Percentiles rank a stretch among this genome's conserved stretches.
phyloP scores from a whole-genome alignment of 2,329 filamentous ascomycete species.

The Plenodomus lindquistii region DNA sequence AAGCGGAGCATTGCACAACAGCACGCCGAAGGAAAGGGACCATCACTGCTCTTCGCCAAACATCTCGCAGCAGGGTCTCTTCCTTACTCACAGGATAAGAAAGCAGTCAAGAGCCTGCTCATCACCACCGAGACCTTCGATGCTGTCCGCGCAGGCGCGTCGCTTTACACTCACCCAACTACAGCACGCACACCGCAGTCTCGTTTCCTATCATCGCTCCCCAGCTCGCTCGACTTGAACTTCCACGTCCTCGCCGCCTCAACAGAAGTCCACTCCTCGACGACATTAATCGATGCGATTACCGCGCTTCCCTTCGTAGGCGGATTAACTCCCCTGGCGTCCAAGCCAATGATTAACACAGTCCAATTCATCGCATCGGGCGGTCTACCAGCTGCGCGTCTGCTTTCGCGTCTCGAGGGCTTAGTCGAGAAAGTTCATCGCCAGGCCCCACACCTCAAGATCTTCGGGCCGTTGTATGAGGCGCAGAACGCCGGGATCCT shows the following conservation, averaged over 20 bases:
- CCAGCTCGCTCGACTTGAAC: slow-evolving; percentile 19
- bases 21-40: slow-evolving; percentile 25
- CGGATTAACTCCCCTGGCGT: slow-evolving; percentile 31
- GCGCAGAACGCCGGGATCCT: slow-evolving; percentile 24
- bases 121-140: slow-evolving; percentile 27
- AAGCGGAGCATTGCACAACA: slow-evolving; percentile 28
- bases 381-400: slow-evolving; percentile 28
- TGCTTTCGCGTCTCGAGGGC: slow-evolving; percentile 41
- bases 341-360: slow-evolving; percentile 25
- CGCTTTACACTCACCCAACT: slow-evolving; percentile 16
- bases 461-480: slow-evolving; percentile 36
- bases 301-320: slow-evolving; percentile 32
- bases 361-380: slow-evolving; percentile 32
- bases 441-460: slow-evolving; percentile 26
- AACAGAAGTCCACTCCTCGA: slow-evolving; percentile 13
- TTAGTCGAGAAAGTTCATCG: slow-evolving; percentile 40
- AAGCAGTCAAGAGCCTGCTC: slow-evolving; percentile 26
- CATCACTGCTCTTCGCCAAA: slow-evolving; percentile 39
- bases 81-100: slow-evolving; percentile 26
- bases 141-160: slow-evolving; percentile 20
- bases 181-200: slow-evolving; percentile 13
- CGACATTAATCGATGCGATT: slow-evolving; percentile 31
- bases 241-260: slow-evolving; percentile 26
- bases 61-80: slow-evolving; percentile 38
- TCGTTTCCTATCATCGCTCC: slow-evolving; percentile 26